Base-by-base conservation (phyloP, 257 asterid genomes). In the Handroanthus guayacan region DNA sequence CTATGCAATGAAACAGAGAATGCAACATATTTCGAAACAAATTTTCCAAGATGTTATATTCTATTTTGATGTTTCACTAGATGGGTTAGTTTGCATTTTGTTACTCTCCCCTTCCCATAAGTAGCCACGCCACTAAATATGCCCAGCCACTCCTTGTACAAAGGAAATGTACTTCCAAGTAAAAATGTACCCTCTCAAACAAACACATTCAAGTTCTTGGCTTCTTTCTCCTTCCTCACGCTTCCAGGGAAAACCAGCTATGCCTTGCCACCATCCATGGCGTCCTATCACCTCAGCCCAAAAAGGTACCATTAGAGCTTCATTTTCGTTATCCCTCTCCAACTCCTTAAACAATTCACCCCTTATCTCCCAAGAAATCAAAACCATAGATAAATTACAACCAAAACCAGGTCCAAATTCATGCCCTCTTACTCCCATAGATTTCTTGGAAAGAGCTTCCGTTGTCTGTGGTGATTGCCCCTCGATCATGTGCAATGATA, bases 361-460 rank as follows among this genome's bases (percentile, higher is more conserved):
- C 2, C 41, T 25, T 25, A 1, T 45, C 17, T 9, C 72, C 6
- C 70, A 8, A 1, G 66, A 81, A 25, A 64, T 58, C 1, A 44
- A 61, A 6, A 5, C 18, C 50, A 4, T 37, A 39, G 43, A n/a
- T 0, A 72, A 72, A 52, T 9, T 5, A 34, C 74, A 39, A 20
- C 76, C 50, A 9, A 47, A 55, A 57, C 50, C 82, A 11, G 9
- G 84, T 0, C 80, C 89, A 16, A 87, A 87, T 63, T 12, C 71
- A 12, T 69, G 75, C 60, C 83, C 89, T 17, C 78, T 87, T 16
- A 79, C 90, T 1, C 92, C 92, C 1, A 1, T 87, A 0, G 70
- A 55, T 0, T 87, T 82, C 56, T 50, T 87, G 14, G 88, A 87
- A 25, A 79, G 90, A 34, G 92, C 92, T 5, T 79, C 87, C 4